Evolutionary conservation across 2,329 filamentous ascomycete genomes (phyloP).

Genomic region (Aspergillus sergii): DNA sequence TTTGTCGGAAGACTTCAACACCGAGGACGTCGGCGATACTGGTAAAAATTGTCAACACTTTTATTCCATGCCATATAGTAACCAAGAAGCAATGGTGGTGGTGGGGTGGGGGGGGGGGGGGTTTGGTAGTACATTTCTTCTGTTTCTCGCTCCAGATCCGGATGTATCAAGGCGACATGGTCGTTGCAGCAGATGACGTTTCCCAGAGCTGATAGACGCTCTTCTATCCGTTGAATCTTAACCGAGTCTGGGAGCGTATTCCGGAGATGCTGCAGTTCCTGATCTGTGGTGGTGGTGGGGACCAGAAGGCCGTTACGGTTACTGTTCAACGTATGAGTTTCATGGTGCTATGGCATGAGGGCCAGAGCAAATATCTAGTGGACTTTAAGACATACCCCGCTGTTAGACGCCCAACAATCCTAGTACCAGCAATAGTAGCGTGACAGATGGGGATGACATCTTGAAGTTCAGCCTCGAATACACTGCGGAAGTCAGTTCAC

Average conservation of each 20-base stretch:
- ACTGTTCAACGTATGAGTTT: constrained; percentile 45
- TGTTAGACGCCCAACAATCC: constrained; percentile 94
- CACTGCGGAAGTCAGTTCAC: constrained; percentile 50
- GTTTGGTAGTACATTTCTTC: constrained; percentile 79
- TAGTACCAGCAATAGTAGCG: constrained; percentile 92
- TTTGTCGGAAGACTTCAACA: constrained; percentile 72
- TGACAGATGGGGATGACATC: constrained; percentile 97
- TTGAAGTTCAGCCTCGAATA: constrained; percentile 97
- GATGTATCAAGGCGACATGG: constrained; percentile 94
- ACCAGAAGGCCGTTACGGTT: constrained; percentile 97
- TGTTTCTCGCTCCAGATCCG: constrained; percentile 94
- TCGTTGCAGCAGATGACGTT: constrained; percentile 98
- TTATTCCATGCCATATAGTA: not conserved
- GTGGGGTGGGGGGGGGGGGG: too few species aligned
- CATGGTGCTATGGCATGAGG: not conserved
- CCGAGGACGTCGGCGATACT: constrained; percentile 80
- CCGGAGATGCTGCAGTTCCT: constrained; percentile 95
- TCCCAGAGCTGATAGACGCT: constrained; percentile 89
- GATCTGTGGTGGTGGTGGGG: constrained; percentile 92
- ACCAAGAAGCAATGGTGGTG: not conserved
- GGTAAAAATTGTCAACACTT: constrained; percentile 7
- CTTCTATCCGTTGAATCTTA: constrained; percentile 96
- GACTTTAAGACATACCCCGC: constrained; percentile 66
- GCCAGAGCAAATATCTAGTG: not conserved
- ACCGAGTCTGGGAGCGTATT: constrained; percentile 91